Conservation (phyloP, 371 early-diverging fungal species). For the Synchytrium microbalum region DNA sequence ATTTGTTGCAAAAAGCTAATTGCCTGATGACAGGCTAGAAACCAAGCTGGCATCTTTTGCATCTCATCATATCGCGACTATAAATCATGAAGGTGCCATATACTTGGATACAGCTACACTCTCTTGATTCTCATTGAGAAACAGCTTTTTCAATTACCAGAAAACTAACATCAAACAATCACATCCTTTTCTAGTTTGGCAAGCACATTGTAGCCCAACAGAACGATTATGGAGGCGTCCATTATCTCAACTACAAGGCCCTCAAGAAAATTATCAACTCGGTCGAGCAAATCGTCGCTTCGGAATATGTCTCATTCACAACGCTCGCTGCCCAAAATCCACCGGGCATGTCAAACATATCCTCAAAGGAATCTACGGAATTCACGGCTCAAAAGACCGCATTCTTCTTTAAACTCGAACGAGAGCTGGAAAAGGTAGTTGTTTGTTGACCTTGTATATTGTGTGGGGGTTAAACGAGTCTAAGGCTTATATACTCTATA, state of each 20-base stretch:
- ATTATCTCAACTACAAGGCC: constrained; percentile 85
- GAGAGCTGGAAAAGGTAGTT: constrained; percentile 48
- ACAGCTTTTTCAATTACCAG: too few species aligned
- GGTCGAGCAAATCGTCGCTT: constrained; percentile 15
- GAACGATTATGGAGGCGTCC: constrained; percentile 78
- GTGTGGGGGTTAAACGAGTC: background rate
- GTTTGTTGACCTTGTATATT: background rate
- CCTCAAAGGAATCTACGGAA: constrained; percentile 13
- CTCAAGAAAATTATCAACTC: constrained; percentile 92
- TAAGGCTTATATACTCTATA: constrained; percentile 9
- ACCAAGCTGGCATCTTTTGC: too few species aligned
- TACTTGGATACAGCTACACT: too few species aligned
- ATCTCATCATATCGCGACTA: too few species aligned
- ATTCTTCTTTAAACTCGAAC: constrained; percentile 48
- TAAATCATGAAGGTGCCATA: too few species aligned
- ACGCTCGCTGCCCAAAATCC: constrained; percentile 36
- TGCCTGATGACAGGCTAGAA: too few species aligned
- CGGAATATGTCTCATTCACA: constrained; percentile 29
- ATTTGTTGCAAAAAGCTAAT: too few species aligned
- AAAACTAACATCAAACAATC: too few species aligned
- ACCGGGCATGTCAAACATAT: background rate
- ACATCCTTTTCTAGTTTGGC: constrained; percentile 79
- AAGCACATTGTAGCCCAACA: constrained; percentile 90
- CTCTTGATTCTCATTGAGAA: too few species aligned
- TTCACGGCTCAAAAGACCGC: constrained; percentile 35